Base-by-base conservation (phyloP, 2,329 filamentous ascomycete genomes). In the Anisogramma anomala region DNA sequence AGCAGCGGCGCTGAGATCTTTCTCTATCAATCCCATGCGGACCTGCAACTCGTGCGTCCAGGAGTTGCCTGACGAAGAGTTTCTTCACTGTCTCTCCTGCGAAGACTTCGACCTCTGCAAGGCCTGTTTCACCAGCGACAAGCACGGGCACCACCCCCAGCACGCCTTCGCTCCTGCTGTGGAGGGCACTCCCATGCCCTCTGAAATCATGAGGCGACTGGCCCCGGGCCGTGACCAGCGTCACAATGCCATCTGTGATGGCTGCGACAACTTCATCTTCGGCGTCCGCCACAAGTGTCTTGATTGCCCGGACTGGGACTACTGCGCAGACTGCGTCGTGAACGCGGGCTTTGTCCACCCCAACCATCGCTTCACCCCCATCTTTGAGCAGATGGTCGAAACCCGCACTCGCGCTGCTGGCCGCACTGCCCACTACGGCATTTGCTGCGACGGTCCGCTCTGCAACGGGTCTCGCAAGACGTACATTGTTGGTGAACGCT, bases 291-390 rank as follows among this genome's bases (percentile, higher is more conserved):
- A 96, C 74, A 98, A 98, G 72, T 98, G 91, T 61, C 71, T 96
- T 49, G 81, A 86, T 58, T 98, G 91, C 68, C 91, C 93, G 32
- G 91, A 98, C 61, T 98, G 86, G 83, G 91, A 98, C 56, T 96
- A 84, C 65, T 98, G 91, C 68, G 71, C 73, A 18, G 68, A 75
- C 7, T 98, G 93, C 62, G 62, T 85, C 44, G 64, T 70, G 52
- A 75, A 71, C 50, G 81, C 84, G 33, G 61, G 64, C 46, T 71
- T 77, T 53, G 77, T 73, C 36, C 93, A 98, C 59, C 77, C 84
- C 14, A 71, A 74, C 42, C 91, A 98, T 61, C 83, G 88, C 50
- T 96, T 98, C 57, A 84, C 84, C 10, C 77, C 86, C 31, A 74
- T 98, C 50, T 94, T 91, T 55, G 82, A 86, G 53, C 76, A 60